These are phyloP conservation scores for Microdochium bolleyi DNA, from an alignment of 2,329 filamentous ascomycete species.

Conservation along the genomic window DNA sequence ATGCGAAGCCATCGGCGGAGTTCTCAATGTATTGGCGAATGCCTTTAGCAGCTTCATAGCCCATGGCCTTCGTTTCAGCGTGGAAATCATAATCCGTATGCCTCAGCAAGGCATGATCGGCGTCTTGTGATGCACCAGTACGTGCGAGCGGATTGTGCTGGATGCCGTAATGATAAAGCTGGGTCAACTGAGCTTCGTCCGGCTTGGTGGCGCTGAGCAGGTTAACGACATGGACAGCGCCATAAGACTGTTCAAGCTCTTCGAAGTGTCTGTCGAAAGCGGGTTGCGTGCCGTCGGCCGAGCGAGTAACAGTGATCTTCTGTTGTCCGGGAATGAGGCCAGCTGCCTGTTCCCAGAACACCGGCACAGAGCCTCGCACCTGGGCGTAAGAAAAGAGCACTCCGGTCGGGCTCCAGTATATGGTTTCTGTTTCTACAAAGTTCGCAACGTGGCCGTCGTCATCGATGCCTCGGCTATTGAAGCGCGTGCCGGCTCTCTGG, in stretches of 20 bases:
- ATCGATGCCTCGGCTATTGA: slow-evolving; percentile 95
- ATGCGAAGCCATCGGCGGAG: slow-evolving; percentile 84
- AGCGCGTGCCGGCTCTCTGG: slow-evolving; percentile 82
- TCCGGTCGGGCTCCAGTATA: slow-evolving; percentile 74
- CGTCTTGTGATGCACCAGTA: slow-evolving; percentile 42
- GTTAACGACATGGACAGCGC: slow-evolving; percentile 87
- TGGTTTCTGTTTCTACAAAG: slow-evolving; percentile 95
- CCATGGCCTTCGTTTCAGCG: slow-evolving; percentile 80
- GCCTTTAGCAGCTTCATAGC: slow-evolving; percentile 83
- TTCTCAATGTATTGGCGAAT: slow-evolving; percentile 72
- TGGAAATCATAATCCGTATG: slow-evolving; percentile 95
- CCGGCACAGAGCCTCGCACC: slow-evolving; percentile 82
- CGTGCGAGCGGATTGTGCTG: slow-evolving; percentile 63
- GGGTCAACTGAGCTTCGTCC: slow-evolving; percentile 76
- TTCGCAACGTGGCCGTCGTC: slow-evolving; percentile 97
- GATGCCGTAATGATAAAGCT: slow-evolving; percentile 72
- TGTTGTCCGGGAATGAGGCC: slow-evolving; percentile 87
- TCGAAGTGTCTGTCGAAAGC: slow-evolving; percentile 95
- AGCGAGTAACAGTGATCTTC: slow-evolving; percentile 86
- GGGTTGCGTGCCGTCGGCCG: slow-evolving; percentile 82
- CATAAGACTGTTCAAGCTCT: slow-evolving; percentile 77
- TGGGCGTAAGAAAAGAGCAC: slow-evolving; percentile 90
- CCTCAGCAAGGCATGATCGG: slow-evolving; percentile 67
- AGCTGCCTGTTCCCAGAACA: slow-evolving; percentile 94
- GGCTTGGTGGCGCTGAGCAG: slow-evolving; percentile 85